Base-by-base conservation (phyloP, 176 grass and related monocot species). In the Aegilops umbellulata region DNA sequence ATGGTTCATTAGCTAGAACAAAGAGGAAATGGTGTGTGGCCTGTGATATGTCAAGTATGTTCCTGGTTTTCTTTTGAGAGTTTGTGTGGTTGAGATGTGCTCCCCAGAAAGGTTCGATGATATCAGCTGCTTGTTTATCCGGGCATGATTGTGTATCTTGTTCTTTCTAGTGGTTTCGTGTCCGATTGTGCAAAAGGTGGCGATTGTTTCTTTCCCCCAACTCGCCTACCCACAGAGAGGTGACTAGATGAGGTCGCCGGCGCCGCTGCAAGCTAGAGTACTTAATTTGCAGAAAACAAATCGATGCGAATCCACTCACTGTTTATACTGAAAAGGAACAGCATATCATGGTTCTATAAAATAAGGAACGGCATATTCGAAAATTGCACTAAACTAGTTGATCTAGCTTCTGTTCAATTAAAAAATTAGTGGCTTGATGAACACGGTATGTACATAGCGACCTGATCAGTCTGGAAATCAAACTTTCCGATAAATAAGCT, bases 91-190 rank as follows among this genome's bases (percentile, higher is more conserved):
- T 49, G 71, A 74, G 41, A 74, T 74, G 42, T 74, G 39, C 39
- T 47, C 14, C 13, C 3, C 69, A 44, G 38, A 42, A 73, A 73
- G 70, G 25, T 74, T 46, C 4, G 39, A 8, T 9, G 70, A 46
- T 41, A 41, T 70, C 2, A 23, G 17, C 3, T 49, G 7, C 26
- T 74, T 49, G 71, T 74, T 74, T 49, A 74, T 49, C 23, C 49
- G 3, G n/a, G 14, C 6, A 61, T 62, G 22, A 66, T 86, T 67
- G 26, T 53, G 77, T 34, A n/a, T 34, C 8, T 51, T 66, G 31
- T 39, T 87, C 55, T 86, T 38, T 87, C 57, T 86, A 85, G 85
- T 83, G 85, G 81, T 74, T 91, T 87, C 89, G 69, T 87, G 76
- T 24, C 69, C 61, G 60, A 76, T 31, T 53, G 73, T 84, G 46